Base-by-base conservation (phyloP, 192 early-diverging fungal species). In the Backusella tarrabulga region DNA sequence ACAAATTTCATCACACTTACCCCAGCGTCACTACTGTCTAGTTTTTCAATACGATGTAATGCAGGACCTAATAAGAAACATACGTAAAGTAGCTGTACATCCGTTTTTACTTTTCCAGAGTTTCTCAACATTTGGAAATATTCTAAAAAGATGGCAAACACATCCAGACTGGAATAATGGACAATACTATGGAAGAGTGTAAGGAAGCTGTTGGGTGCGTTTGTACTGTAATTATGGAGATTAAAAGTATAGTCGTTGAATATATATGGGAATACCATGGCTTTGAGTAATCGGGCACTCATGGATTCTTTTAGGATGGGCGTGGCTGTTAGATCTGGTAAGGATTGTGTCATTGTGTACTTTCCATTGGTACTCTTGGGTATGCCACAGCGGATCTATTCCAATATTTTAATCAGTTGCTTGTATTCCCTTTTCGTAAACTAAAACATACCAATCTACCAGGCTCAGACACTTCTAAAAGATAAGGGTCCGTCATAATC, bases 111-210 rank as follows among this genome's bases (percentile, higher is more conserved):
- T 74, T 79, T 80, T 63, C 81, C 84, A 41, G 80, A 77, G 8
- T 35, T 67, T 19, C 84, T 70, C 71, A 85, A 78, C 32, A 76
- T 72, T 67, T 85, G 77, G 6, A 87, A 72, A 54, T 83, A 87
- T 26, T 85, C 82, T 66, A 89, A 73, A 23, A 92, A 79, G 5
- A 87, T 72, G 34, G 77, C 71, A 44, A 93, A 87, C 3, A 88
- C 86, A 72, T 90, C 93, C 19, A 88, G 82, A 26, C 91, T 91
- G 32, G 91, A 91, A 74, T 94, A 94, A 71, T 94, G 92, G 32
- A 91, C 75, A 12, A 93, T 85, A 38, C 91, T 88, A 78, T 94
- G 93, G 71, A 92, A 87, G 70, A 94, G 83, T 0, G 92, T 90
- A 68, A 94, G 74, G 69, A 91, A 92, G 6, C 87, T 90, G 77